Evolutionary conservation across 2,329 filamentous ascomycete species (phyloP).

Genomic region (Cephalotrichum gorgonifer): DNA sequence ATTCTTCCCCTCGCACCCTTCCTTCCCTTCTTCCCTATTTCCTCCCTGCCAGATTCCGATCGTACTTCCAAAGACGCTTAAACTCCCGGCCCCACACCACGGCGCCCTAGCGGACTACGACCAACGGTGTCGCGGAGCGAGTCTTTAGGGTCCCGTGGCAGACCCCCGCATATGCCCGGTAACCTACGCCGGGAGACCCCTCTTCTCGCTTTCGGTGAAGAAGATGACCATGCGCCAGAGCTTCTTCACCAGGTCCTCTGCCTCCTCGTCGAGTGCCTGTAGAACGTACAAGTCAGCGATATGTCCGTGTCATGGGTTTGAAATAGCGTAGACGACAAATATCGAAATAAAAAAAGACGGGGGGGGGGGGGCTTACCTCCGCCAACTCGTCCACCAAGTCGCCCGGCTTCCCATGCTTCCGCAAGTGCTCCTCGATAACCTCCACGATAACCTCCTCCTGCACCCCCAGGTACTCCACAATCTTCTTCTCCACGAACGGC

Average conservation of each 20-base stretch:
- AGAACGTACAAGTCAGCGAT: neutral
- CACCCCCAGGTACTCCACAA: conserved; percentile 90
- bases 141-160: neutral
- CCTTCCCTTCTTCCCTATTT: no score
- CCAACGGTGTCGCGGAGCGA: neutral
- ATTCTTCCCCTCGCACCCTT: no score
- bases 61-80: no score
- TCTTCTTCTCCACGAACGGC: conserved; percentile 96
- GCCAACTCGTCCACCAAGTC: conserved; percentile 77
- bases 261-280: conserved; percentile 85
- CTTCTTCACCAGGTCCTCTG: conserved; percentile 88
- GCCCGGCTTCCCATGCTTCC: conserved; percentile 62
- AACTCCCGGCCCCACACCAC: no score
- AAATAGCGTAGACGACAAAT: neutral
- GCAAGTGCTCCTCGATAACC: conserved; percentile 79
- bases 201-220: conserved; percentile 89
- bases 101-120: no score
- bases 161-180: no score
- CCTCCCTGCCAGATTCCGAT: no score
- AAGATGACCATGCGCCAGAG: conserved; percentile 98
- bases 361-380: conserved; percentile 48
- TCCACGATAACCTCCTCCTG: conserved; percentile 95
- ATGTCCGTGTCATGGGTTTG: neutral
- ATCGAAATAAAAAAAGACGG: neutral
- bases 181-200: conserved; percentile 60